Evolutionary conservation across 2,329 filamentous ascomycete genomes (phyloP).

Genomic region (Arthrobotrys sinensis): DNA sequence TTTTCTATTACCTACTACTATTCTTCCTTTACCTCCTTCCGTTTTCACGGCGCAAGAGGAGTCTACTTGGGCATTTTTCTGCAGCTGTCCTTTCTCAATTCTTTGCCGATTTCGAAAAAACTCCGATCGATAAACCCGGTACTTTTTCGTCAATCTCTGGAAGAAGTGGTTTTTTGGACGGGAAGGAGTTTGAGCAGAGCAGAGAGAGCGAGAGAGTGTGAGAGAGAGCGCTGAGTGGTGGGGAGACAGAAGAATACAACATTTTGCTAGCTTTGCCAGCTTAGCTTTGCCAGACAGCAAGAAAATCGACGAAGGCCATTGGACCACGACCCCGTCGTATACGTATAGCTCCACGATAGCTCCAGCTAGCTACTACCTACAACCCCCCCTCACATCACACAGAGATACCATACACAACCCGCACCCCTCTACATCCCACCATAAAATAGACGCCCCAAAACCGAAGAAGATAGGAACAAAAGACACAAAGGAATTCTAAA

Average conservation of each 20-base stretch:
- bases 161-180: background rate
- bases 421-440: no score
- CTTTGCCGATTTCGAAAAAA: background rate
- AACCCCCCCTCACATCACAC: background rate
- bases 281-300: background rate
- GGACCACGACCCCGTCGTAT: conserved; percentile 1
- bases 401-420: background rate
- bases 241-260: conserved; percentile 10
- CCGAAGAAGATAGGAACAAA: no score
- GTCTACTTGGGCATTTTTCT: background rate
- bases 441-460: no score
- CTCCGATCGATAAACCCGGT: background rate
- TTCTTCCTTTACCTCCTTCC: conserved; percentile 15
- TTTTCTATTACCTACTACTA: conserved; percentile 6
- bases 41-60: conserved; percentile 7
- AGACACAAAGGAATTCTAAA: no score
- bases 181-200: background rate
- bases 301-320: background rate
- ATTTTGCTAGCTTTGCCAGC: conserved; percentile 10
- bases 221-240: background rate
- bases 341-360: conserved; percentile 5
- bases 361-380: background rate
- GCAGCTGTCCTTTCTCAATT: background rate
- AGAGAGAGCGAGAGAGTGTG: background rate
- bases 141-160: background rate